phyloP scores from a whole-genome alignment of 805 yeast genomes.

The Starmera dryadoides region DNA sequence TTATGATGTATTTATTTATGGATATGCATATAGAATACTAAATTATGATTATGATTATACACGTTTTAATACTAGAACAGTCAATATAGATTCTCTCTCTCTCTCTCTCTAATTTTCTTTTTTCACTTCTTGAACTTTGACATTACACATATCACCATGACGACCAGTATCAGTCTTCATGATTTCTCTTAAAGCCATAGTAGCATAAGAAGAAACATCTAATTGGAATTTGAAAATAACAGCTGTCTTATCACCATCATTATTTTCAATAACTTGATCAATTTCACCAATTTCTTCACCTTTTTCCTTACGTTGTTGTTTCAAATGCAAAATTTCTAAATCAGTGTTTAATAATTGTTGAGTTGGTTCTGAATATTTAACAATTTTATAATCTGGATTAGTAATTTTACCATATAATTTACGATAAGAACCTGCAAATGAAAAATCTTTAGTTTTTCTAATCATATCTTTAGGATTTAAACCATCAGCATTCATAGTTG shows the following conservation, averaged over 20 bases:
- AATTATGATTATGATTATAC: not conserved
- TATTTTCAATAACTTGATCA: too few species aligned
- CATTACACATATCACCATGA: conserved; percentile 40
- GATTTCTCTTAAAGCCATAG: conserved; percentile 93
- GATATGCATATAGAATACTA: not conserved
- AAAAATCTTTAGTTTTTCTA: conserved; percentile 80
- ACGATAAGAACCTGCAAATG: conserved; percentile 88
- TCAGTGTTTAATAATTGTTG: conserved; percentile 80
- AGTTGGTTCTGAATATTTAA: conserved; percentile 54
- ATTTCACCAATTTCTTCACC: conserved; percentile 18
- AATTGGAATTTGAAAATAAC: conserved; percentile 70
- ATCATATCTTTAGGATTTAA: conserved; percentile 83
- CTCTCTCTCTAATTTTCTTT: too few species aligned
- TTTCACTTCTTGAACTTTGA: conserved; percentile 11
- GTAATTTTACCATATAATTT: conserved; percentile 59
- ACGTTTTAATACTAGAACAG: not conserved
- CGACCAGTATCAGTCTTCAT: conserved; percentile 70
- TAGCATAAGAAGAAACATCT: conserved; percentile 88
- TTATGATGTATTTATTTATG: not conserved
- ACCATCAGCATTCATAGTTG: conserved; percentile 71
- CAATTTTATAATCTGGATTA: conserved; percentile 51
- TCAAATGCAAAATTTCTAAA: conserved; percentile 41
- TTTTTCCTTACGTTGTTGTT: conserved; percentile 9
- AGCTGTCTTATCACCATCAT: conserved; percentile 47
- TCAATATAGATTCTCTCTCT: not conserved